Evolutionary conservation across 345 rosid genomes (phyloP).

Genomic region (Cardamine chenopodiifolia): DNA sequence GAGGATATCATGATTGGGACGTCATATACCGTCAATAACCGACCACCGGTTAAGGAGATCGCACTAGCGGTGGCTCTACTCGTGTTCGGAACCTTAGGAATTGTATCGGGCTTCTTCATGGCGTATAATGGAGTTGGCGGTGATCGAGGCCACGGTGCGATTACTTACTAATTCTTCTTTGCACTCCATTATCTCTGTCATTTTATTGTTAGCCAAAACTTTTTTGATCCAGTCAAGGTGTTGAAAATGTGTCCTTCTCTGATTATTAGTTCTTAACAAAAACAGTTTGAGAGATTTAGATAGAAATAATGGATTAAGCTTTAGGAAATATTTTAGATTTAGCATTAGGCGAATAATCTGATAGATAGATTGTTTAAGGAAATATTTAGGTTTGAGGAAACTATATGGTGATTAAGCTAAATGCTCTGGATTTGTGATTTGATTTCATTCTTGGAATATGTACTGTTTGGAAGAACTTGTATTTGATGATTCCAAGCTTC

Average conservation of each 20-base stretch:
- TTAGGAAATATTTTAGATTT: background rate
- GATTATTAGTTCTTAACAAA: background rate
- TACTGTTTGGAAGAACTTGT: background rate
- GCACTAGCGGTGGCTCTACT: slow-evolving; percentile 85
- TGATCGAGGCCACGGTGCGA: slow-evolving; percentile 80
- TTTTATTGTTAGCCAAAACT: background rate
- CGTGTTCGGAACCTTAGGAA: slow-evolving; percentile 76
- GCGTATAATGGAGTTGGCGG: slow-evolving; percentile 80
- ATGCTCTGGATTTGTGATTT: background rate
- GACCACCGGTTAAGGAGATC: slow-evolving; percentile 95
- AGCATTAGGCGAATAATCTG: slow-evolving; percentile 19
- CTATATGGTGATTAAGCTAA: slow-evolving; percentile 19
- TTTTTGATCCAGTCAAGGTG: background rate
- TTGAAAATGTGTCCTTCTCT: background rate
- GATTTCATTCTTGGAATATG: background rate
- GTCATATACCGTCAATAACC: slow-evolving; percentile 63
- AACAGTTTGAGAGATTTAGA: background rate
- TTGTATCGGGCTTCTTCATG: slow-evolving; percentile 74
- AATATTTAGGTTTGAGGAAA: background rate
- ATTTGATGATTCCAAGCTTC: background rate
- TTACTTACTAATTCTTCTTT: background rate
- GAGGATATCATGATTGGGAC: slow-evolving; percentile 85
- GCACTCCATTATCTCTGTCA: background rate
- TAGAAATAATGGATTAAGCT: slow-evolving; percentile 4
- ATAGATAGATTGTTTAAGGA: background rate